phyloP scores from a whole-genome alignment of 768 basidiomycete species.

The Hygrophoropsis aurantiaca region DNA sequence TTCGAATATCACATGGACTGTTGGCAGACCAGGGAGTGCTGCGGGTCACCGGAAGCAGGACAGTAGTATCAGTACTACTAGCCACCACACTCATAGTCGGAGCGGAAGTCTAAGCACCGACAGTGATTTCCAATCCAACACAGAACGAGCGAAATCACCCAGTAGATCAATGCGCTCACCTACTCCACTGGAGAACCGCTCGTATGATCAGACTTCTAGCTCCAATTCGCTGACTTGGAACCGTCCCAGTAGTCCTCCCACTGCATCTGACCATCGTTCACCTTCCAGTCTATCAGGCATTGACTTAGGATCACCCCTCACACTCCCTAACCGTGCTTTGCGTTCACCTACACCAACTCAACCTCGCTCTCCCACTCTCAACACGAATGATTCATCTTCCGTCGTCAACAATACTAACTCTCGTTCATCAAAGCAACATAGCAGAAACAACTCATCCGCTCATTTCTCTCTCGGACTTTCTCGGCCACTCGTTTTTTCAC shows the following conservation, averaged over 20 bases:
- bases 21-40: conserved; percentile 31
- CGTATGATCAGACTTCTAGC: conserved; percentile 33
- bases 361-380: conserved; percentile 54
- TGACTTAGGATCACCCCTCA: conserved; percentile 49
- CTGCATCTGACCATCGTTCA: conserved; percentile 37
- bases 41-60: conserved; percentile 27
- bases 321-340: conserved; percentile 37
- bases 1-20: conserved; percentile 75
- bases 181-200: conserved; percentile 59
- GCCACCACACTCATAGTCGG: conserved; percentile 41
- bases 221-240: conserved; percentile 21
- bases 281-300: conserved; percentile 50
- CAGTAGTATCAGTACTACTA: conserved; percentile 21
- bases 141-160: conserved; percentile 41
- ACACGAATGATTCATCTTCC: conserved; percentile 37
- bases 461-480: conserved; percentile 53
- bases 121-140: conserved; percentile 19
- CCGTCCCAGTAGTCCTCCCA: conserved; percentile 29
- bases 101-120: conserved; percentile 58
- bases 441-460: conserved; percentile 42
- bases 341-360: conserved; percentile 74
- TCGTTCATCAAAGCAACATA: conserved; percentile 57
- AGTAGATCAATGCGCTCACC: conserved; percentile 55
- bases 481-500: conserved; percentile 65
- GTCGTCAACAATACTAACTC: conserved; percentile 38